Evolutionary conservation across 2,329 filamentous ascomycete genomes (phyloP).

Genomic region (Botrytis byssoidea): DNA sequence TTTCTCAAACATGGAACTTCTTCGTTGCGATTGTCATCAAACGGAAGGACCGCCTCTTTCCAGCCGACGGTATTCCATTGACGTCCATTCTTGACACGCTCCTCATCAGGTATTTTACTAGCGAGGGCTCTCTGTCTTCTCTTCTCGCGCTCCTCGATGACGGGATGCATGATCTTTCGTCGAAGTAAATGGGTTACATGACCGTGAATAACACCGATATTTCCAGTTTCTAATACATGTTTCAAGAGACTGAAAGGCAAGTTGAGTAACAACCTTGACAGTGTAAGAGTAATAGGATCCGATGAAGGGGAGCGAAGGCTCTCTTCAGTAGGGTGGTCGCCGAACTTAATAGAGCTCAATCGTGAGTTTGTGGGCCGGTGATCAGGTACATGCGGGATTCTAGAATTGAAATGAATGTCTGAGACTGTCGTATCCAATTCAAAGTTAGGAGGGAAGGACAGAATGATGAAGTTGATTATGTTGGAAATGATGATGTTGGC

Average conservation of each 20-base stretch:
- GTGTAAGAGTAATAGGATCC: constrained; percentile 42
- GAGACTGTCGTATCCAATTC: constrained; percentile 52
- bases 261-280: constrained; percentile 69
- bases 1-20: constrained; percentile 30
- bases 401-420: constrained; percentile 47
- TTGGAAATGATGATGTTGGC: constrained; percentile 54
- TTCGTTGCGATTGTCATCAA: constrained; percentile 27
- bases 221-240: constrained; percentile 60
- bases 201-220: constrained; percentile 51
- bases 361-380: constrained; percentile 47
- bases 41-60: constrained; percentile 36
- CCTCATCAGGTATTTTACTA: constrained; percentile 32
- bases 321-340: constrained; percentile 53
- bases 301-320: constrained; percentile 35
- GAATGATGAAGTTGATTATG: constrained; percentile 58
- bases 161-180: constrained; percentile 49
- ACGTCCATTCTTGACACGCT: constrained; percentile 32
- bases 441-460: constrained; percentile 60
- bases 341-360: constrained; percentile 66
- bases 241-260: constrained; percentile 67
- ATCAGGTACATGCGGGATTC: constrained; percentile 43
- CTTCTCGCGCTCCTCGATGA: constrained; percentile 57
- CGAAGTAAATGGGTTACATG: constrained; percentile 50
- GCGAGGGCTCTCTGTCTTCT: constrained; percentile 43
- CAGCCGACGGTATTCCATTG: constrained; percentile 39